phyloP scores from a whole-genome alignment of 2,329 filamentous ascomycete genomes.

The Remersonia thermophila region DNA sequence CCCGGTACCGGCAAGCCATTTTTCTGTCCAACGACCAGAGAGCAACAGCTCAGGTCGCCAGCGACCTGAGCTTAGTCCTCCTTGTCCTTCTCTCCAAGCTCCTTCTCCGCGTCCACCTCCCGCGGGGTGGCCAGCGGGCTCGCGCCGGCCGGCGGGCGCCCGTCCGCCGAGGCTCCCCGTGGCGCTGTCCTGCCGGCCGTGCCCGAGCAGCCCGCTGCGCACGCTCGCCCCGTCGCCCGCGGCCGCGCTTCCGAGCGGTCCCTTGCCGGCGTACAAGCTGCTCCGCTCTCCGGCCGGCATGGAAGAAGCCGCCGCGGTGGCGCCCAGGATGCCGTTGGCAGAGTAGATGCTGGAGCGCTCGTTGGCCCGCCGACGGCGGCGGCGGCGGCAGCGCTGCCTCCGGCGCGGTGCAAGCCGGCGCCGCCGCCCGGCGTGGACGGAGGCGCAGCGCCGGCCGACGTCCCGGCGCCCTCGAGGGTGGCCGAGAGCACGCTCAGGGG shows the following conservation, averaged over 20 bases:
- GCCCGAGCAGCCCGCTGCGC: conserved; percentile 63
- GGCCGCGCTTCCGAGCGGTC: conserved; percentile 21
- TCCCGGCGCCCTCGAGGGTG: conserved; percentile 42
- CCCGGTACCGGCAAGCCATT: too few relatives aligned
- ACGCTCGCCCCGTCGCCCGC: conserved; percentile 61
- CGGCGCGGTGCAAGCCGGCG: conserved; percentile 38
- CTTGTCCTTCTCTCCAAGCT: too few relatives aligned
- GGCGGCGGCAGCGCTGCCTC: conserved; percentile 12
- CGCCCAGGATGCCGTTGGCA: conserved; percentile 48
- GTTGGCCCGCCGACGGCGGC: conserved; percentile 30
- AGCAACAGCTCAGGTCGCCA: too few relatives aligned
- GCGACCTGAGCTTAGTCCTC: too few relatives aligned
- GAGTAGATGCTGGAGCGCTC: conserved; percentile 78
- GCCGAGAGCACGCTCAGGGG: conserved; percentile 67
- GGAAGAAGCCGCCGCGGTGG: not conserved
- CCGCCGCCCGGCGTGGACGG: conserved; percentile 26
- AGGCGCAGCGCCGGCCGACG: not conserved
- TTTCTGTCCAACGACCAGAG: too few relatives aligned
- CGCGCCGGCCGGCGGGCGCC: conserved; percentile 44
- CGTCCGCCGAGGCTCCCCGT: conserved; percentile 58
- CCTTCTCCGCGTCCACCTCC: conserved; percentile 22
- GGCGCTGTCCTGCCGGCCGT: conserved; percentile 71
- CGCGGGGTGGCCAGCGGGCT: conserved; percentile 36
- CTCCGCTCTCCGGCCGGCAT: conserved; percentile 62
- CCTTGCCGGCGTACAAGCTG: conserved; percentile 54